phyloP scores from a whole-genome alignment of 306 rosid species.

The Heteromeles arbutifolia region DNA sequence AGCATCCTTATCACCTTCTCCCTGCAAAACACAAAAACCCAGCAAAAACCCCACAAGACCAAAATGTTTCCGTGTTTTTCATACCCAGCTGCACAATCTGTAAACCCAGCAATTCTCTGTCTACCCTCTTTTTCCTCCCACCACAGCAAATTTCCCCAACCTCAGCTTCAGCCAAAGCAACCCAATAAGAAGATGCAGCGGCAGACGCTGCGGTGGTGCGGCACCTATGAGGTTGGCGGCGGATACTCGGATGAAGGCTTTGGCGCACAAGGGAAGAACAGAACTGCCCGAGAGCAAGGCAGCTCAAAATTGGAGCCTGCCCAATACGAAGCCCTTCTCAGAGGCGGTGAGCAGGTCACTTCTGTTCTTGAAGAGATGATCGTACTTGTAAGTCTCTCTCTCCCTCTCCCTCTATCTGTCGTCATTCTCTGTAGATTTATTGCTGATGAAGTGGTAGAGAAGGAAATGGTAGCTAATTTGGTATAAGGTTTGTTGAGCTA shows the following conservation, averaged over 20 bases:
- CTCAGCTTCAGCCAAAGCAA: slow-evolving; percentile 18
- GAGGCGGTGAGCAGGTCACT: slow-evolving; percentile 86
- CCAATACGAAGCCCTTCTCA: slow-evolving; percentile 61
- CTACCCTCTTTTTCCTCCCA: background rate
- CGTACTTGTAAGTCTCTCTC: slow-evolving; percentile 40
- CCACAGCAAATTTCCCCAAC: background rate
- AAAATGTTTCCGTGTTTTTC: slow-evolving; percentile 4
- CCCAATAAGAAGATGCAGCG: slow-evolving; percentile 2
- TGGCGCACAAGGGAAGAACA: slow-evolving; percentile 4
- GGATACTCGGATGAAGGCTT: slow-evolving; percentile 51
- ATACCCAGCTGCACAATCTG: background rate
- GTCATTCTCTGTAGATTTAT: background rate
- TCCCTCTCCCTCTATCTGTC: background rate
- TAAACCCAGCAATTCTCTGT: background rate
- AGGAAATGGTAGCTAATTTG: background rate
- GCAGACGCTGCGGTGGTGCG: slow-evolving; percentile 1
- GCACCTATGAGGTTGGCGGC: slow-evolving; percentile 74
- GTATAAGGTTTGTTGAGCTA: background rate
- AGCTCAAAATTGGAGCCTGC: slow-evolving; percentile 26
- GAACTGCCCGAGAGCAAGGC: slow-evolving; percentile 10
- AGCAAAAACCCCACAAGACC: background rate
- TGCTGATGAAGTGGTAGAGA: background rate
- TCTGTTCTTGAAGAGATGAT: slow-evolving; percentile 85
- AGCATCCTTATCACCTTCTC: background rate
- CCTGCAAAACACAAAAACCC: background rate